Percentiles rank a stretch among this genome's conserved stretches.
Conservation (phyloP, 1,284 basidiomycete genomes). For the Boletus sp. region DNA sequence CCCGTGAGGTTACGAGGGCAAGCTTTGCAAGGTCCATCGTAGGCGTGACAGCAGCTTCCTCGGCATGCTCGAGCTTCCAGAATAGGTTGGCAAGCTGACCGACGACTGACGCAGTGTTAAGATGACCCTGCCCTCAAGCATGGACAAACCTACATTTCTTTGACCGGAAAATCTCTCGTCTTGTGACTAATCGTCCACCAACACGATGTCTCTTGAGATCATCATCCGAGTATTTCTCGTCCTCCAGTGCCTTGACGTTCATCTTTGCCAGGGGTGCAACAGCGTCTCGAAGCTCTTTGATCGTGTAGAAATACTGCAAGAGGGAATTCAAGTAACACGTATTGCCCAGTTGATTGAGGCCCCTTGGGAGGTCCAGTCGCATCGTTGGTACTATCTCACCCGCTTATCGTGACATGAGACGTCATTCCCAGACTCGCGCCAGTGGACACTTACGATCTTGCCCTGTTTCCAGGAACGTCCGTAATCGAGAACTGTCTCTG, state of each 20-base stretch:
- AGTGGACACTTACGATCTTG: constrained; percentile 58
- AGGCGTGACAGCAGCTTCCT: constrained; percentile 71
- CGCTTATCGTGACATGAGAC: constrained; percentile 40
- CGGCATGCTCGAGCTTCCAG: constrained; percentile 67
- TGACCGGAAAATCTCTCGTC: constrained; percentile 76
- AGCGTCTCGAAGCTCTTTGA: constrained; percentile 78
- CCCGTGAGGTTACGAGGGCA: constrained; percentile 86
- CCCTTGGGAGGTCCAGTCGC: constrained; percentile 71
- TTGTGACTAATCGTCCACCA: constrained; percentile 79
- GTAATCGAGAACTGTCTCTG: constrained; percentile 68
- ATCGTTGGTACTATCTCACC: constrained; percentile 53
- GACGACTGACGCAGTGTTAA: constrained; percentile 54
- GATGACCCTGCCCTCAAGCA: constrained; percentile 1
- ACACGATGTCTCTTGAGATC: constrained; percentile 79
- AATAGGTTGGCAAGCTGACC: constrained; percentile 77
- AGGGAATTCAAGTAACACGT: constrained; percentile 87
- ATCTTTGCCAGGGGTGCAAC: constrained; percentile 60
- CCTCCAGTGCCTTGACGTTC: constrained; percentile 53
- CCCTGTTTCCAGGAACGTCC: constrained; percentile 62
- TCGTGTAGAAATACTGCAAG: constrained; percentile 88
- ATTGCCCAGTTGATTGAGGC: constrained; percentile 89
- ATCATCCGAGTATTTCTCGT: constrained; percentile 72
- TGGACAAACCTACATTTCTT: constrained; percentile 63
- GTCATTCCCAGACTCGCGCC: neutral
- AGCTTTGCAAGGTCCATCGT: constrained; percentile 86